Evolutionary conservation across 768 basidiomycete genomes (phyloP).

Genomic region (Agaricus sinodeliciosus): DNA sequence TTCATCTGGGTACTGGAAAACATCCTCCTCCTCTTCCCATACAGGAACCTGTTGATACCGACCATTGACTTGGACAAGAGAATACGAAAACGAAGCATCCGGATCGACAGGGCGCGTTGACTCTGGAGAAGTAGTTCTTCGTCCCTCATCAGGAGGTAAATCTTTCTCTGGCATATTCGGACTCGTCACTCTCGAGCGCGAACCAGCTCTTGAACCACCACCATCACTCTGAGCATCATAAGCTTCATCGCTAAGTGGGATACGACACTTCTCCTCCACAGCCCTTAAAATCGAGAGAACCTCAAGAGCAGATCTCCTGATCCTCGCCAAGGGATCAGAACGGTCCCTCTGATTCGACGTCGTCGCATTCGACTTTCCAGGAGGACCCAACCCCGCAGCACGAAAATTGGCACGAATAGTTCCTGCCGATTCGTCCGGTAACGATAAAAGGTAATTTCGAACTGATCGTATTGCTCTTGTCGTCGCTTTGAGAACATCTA

Average conservation of each 20-base stretch:
- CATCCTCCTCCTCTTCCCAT: slow-evolving; percentile 71
- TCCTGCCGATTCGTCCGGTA: slow-evolving; percentile 68
- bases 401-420: slow-evolving; percentile 54
- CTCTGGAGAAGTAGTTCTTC: slow-evolving; percentile 25
- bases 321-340: slow-evolving; percentile 56
- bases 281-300: slow-evolving; percentile 74
- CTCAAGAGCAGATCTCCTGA: slow-evolving; percentile 77
- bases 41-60: slow-evolving; percentile 61
- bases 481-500: slow-evolving; percentile 69
- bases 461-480: slow-evolving; percentile 78
- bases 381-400: slow-evolving; percentile 34
- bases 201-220: slow-evolving; percentile 29
- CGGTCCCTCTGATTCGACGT: slow-evolving; percentile 16
- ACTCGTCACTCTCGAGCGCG: slow-evolving; percentile 36
- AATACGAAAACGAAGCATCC: slow-evolving; percentile 62
- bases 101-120: slow-evolving; percentile 33
- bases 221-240: slow-evolving; percentile 78
- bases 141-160: slow-evolving; percentile 16
- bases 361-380: slow-evolving; percentile 25
- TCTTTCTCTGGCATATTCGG: slow-evolving; percentile 28
- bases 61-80: slow-evolving; percentile 64
- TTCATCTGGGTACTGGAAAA: slow-evolving; percentile 35
- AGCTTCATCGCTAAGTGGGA: slow-evolving; percentile 76
- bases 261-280: slow-evolving; percentile 71
- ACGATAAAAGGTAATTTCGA: slow-evolving; percentile 74